Conservation (phyloP, 2,329 filamentous ascomycete species). For the Elsinoe perseae region DNA sequence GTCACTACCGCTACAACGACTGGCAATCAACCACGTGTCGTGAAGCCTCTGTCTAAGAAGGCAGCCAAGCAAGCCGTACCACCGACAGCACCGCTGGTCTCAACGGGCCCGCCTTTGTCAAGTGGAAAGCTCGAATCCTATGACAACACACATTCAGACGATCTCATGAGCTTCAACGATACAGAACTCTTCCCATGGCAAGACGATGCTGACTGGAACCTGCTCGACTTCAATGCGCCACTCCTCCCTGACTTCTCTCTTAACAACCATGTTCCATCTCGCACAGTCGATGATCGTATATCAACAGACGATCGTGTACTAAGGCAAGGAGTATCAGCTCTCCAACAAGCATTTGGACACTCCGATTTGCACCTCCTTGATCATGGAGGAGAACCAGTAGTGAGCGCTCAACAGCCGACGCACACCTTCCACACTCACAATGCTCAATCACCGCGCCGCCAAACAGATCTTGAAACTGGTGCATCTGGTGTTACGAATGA, state of each 20-base stretch:
- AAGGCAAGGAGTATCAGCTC: background rate
- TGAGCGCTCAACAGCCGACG: background rate
- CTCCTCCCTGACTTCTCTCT: background rate
- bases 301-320: background rate
- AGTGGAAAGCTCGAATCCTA: background rate
- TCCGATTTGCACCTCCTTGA: background rate
- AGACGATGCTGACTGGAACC: slow-evolving; percentile 16
- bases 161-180: slow-evolving; percentile 10
- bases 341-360: background rate
- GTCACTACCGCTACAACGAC: background rate
- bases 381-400: background rate
- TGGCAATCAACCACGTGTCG: background rate
- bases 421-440: slow-evolving; percentile 8
- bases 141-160: slow-evolving; percentile 5
- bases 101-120: background rate
- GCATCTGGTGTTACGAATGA: background rate
- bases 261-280: background rate
- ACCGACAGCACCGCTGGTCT: background rate
- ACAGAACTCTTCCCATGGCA: slow-evolving; percentile 1
- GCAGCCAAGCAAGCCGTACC: slow-evolving; percentile 4
- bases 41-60: slow-evolving; percentile 8
- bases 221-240: slow-evolving; percentile 12
- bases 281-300: background rate
- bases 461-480: background rate
- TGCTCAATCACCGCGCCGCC: background rate